Conservation (phyloP, 371 early-diverging fungal genomes). For the Sporodiniella umbellata region DNA sequence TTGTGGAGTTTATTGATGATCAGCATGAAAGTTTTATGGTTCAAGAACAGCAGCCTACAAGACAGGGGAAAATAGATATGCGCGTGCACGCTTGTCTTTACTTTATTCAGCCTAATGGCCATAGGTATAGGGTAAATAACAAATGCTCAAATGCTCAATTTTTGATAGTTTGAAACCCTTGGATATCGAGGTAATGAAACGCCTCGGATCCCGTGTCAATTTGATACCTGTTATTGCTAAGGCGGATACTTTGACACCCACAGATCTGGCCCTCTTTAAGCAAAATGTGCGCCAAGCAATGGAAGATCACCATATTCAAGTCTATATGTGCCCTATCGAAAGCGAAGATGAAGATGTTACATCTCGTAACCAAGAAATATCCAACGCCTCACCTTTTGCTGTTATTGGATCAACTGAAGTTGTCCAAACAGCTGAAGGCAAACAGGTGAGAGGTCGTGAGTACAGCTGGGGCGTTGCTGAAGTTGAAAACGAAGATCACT, state of each 20-base stretch:
- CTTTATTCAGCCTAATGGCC: slow-evolving; percentile 88
- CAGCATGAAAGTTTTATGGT: slow-evolving; percentile 91
- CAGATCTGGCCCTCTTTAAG: slow-evolving; percentile 79
- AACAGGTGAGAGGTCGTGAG: slow-evolving; percentile 79
- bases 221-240: slow-evolving; percentile 83
- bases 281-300: slow-evolving; percentile 72
- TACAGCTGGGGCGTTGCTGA: slow-evolving; percentile 95
- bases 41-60: slow-evolving; percentile 55
- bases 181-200: slow-evolving; percentile 91
- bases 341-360: slow-evolving; percentile 82
- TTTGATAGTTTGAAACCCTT: slow-evolving; percentile 78
- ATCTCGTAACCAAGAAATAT: slow-evolving; percentile 72
- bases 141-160: neutral
- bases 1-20: slow-evolving; percentile 85
- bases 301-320: slow-evolving; percentile 67
- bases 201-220: slow-evolving; percentile 80
- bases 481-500: slow-evolving; percentile 87
- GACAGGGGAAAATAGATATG: slow-evolving; percentile 60
- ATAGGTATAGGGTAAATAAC: slow-evolving; percentile 54
- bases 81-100: slow-evolving; percentile 91
- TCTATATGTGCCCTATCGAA: slow-evolving; percentile 77
- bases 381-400: slow-evolving; percentile 91
- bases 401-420: slow-evolving; percentile 89
- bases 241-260: slow-evolving; percentile 70
- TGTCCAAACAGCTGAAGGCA: slow-evolving; percentile 73